phyloP scores from a whole-genome alignment of 495 filamentous ascomycete genomes.

The Xylona heveae region DNA sequence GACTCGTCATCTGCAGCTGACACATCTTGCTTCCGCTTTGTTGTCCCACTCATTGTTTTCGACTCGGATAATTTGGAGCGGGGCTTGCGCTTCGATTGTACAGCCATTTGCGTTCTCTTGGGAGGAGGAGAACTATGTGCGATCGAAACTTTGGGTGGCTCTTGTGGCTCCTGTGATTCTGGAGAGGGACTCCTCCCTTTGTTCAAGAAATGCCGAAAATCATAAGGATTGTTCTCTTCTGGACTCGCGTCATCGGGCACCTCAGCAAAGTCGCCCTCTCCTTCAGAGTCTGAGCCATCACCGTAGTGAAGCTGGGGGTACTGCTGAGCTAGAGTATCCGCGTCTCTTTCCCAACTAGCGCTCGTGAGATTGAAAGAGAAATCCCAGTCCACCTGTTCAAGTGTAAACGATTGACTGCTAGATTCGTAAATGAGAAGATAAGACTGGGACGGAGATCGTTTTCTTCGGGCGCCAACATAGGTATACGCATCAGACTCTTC shows the following conservation, averaged over 20 bases:
- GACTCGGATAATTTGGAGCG: slow-evolving; percentile 1
- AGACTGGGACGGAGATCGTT: not conserved
- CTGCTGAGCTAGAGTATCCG: slow-evolving; percentile 3
- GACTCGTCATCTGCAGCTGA: not conserved
- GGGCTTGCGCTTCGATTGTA: not conserved
- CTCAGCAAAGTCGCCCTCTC: slow-evolving; percentile 4
- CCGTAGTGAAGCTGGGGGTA: slow-evolving; percentile 5
- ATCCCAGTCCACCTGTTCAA: slow-evolving; percentile 5
- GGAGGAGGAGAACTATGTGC: not conserved
- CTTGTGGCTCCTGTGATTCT: not conserved
- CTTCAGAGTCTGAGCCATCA: slow-evolving; percentile 2
- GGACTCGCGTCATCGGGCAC: no score
- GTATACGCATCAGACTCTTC: slow-evolving; percentile 3
- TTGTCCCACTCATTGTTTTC: slow-evolving; percentile 1
- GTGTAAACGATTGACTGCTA: slow-evolving; percentile 4
- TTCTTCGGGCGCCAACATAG: slow-evolving; percentile 2
- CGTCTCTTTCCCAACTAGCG: slow-evolving; percentile 5
- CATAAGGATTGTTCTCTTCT: slow-evolving; percentile 8
- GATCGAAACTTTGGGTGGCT: not conserved
- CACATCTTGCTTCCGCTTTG: slow-evolving; percentile 1
- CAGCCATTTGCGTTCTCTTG: slow-evolving; percentile 1
- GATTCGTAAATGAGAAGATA: slow-evolving; percentile 7
- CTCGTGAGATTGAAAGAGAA: slow-evolving; percentile 9
- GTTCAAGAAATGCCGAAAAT: slow-evolving; percentile 6
- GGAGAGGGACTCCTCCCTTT: not conserved